These are phyloP conservation scores for Trypanosoma congolense DNA, from an alignment of 208 protist species.

Conservation along the genomic window DNA sequence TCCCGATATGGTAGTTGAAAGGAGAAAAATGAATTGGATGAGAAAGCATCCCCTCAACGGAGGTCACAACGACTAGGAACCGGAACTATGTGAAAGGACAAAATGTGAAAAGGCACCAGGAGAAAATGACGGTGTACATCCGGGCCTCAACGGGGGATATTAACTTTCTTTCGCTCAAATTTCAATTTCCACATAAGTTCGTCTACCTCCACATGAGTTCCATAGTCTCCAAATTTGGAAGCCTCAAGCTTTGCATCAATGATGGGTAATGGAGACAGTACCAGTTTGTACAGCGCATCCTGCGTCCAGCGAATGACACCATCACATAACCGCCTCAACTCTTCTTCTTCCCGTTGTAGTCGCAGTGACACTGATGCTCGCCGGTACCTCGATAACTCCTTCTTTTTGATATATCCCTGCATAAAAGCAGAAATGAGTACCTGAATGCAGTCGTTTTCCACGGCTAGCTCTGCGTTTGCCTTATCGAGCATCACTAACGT, in stretches of 20 bases:
- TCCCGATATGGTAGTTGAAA: too few species aligned
- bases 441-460: constrained; percentile 52
- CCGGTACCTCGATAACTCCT: not conserved
- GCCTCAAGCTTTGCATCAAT: constrained; percentile 34
- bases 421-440: constrained; percentile 54
- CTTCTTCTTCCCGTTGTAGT: constrained; percentile 20
- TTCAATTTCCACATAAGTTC: constrained; percentile 69
- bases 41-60: too few species aligned
- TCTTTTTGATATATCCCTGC: constrained; percentile 27
- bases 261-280: constrained; percentile 17
- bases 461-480: constrained; percentile 58
- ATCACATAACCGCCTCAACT: constrained; percentile 25
- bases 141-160: too few species aligned
- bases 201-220: constrained; percentile 54
- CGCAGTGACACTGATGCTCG: not conserved
- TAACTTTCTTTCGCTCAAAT: constrained; percentile 34
- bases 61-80: too few species aligned
- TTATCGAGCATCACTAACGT: constrained; percentile 60
- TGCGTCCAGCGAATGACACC: constrained; percentile 51
- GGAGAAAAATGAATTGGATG: too few species aligned
- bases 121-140: too few species aligned
- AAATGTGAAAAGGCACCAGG: too few species aligned
- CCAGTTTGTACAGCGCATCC: constrained; percentile 59
- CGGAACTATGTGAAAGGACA: not conserved
- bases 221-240: constrained; percentile 57